Evolutionary conservation across 345 rosid genomes (phyloP), one percentile per base, ranked within the genome.

Genomic region (Camelina sativa): DNA sequence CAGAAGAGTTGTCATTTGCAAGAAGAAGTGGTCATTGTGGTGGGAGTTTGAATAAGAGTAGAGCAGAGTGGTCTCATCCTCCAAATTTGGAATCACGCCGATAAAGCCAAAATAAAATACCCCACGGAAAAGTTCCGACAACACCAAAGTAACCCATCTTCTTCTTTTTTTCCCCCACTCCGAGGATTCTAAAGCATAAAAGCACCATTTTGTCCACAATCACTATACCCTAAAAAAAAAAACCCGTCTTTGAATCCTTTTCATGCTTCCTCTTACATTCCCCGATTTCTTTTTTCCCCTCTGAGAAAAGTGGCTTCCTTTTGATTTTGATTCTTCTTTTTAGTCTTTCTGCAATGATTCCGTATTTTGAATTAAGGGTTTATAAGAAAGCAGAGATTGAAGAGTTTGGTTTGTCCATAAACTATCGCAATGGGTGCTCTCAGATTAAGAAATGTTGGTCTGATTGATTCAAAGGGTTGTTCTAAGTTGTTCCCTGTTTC

Each of bases 401-500:
- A 25, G 57, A 15, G 32, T 5, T 50, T 4, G 34, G 62, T 76
- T 4, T 51, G 5, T 46, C 19, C 4, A 2, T 60, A 4, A 66
- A 69, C 59, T 23, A 86, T 86, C 85, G 61, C 71, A 40, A 86
- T 86, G 92, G 90, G 81, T 60, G 84, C 86, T 77, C 60, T 80
- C 34, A 85, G 76, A 58, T 72, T 79, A 51, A 83, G 80, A 51
- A 82, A 79, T 74, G 98, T 84, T 22, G 86, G 84, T 73, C 84
- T 90, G 76, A 66, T 92, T 7, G 79, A 79, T 46, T 79, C 87
- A 85, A 90, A 82, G 69, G 96, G 98, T 61, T 92, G 98, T 84
- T 92, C 98, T 11, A 85, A 83, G 66, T 74, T 90, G 65, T 80
- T 90, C 70, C 82, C 81, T 79, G 86, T 91, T 65, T 82, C 77